Evolutionary conservation across 768 basidiomycete genomes (phyloP).

Genomic region (Russula ochroleuca): DNA sequence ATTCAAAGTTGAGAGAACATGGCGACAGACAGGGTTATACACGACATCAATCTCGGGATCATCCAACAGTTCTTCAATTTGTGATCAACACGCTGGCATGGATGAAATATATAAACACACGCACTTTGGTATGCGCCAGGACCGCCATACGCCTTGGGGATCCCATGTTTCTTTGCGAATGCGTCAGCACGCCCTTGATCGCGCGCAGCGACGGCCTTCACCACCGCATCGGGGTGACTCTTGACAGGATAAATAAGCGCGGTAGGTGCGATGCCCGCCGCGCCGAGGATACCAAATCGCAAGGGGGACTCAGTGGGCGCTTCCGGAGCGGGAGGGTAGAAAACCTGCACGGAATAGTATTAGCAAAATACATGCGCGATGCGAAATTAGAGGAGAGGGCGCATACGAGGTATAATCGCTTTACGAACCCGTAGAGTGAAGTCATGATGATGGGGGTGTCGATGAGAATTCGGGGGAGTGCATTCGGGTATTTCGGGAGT

Average conservation of each 20-base stretch:
- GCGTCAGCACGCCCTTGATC: slow-evolving; percentile 42
- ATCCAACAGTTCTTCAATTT: slow-evolving; percentile 43
- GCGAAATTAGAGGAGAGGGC: not conserved
- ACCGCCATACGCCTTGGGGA: slow-evolving; percentile 50
- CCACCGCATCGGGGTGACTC: slow-evolving; percentile 51
- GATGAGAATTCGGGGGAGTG: not conserved
- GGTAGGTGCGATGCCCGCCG: slow-evolving; percentile 50
- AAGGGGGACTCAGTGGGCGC: slow-evolving; percentile 27
- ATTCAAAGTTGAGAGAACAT: not conserved
- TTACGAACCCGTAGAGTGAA: slow-evolving; percentile 16
- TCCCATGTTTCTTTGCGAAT: slow-evolving; percentile 52
- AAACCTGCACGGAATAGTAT: not conserved
- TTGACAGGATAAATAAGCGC: slow-evolving; percentile 50
- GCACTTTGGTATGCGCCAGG: slow-evolving; percentile 49
- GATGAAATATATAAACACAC: not conserved
- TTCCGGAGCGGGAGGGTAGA: slow-evolving; percentile 7
- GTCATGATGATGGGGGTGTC: slow-evolving; percentile 1
- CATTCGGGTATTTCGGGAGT: too few species aligned
- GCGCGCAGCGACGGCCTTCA: slow-evolving; percentile 59
- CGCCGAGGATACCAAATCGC: slow-evolving; percentile 47
- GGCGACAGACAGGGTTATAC: slow-evolving; percentile 49
- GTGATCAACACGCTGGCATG: not conserved
- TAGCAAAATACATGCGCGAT: not conserved
- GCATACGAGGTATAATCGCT: slow-evolving; percentile 10
- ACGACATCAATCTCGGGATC: slow-evolving; percentile 53